Conservation (phyloP, 1,139 yeast genomes). For the Magnusiomyces starmeri region DNA sequence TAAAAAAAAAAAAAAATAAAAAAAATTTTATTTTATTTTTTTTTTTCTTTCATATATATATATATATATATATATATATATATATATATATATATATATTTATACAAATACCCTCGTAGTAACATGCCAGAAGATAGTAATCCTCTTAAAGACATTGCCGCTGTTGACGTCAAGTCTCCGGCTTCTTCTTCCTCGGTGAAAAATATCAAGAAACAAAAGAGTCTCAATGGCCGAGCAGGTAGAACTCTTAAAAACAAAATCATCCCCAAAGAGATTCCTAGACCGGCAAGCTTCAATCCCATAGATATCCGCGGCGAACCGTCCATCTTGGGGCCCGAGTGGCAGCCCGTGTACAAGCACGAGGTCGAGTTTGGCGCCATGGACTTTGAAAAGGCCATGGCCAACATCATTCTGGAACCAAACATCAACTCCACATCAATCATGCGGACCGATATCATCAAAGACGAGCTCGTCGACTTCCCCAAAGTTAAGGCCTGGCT, state of each 20-base stretch:
- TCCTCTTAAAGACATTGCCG: too few relatives aligned
- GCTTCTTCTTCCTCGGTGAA: too few relatives aligned
- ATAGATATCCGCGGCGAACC: conserved; percentile 26
- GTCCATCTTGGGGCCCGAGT: conserved; percentile 54
- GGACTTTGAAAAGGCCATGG: conserved; percentile 69
- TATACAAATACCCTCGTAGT: too few relatives aligned
- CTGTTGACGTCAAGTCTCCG: too few relatives aligned
- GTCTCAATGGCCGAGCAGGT: too few relatives aligned
- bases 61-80: too few relatives aligned
- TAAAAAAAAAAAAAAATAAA: too few relatives aligned
- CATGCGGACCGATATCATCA: conserved; percentile 75
- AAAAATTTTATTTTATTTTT: too few relatives aligned
- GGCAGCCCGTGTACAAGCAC: conserved; percentile 41
- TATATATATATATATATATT: too few relatives aligned
- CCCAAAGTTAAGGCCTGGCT: conserved; percentile 12
- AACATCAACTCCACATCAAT: conserved; percentile 89
- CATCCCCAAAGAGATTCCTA: conserved; percentile 4
- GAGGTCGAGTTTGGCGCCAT: conserved; percentile 34
- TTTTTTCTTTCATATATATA: too few relatives aligned
- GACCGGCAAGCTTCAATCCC: conserved; percentile 13
- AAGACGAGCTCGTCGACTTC: conserved; percentile 35
- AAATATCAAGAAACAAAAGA: too few relatives aligned
- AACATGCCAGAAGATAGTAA: too few relatives aligned
- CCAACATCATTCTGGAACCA: conserved; percentile 74
- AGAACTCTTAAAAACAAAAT: conserved; percentile 1